phyloP scores from a whole-genome alignment of 768 basidiomycete species.

The Mycena vulgaris region DNA sequence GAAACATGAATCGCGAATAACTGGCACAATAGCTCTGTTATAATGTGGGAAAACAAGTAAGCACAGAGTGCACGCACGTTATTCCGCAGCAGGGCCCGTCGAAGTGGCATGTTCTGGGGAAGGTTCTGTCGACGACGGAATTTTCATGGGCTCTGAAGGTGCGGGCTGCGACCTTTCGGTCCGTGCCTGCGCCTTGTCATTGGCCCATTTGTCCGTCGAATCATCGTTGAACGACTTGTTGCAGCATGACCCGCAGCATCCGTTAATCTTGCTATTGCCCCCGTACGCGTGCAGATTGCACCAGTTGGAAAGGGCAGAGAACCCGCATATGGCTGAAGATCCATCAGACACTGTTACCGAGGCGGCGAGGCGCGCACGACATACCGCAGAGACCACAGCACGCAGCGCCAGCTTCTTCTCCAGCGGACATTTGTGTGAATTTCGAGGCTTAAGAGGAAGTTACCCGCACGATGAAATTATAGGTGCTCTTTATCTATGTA shows the following conservation, averaged over 20 bases:
- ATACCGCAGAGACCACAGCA: conserved; percentile 49
- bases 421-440: conserved; percentile 25
- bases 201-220: conserved; percentile 55
- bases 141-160: conserved; percentile 45
- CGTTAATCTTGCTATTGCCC: conserved; percentile 51
- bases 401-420: conserved; percentile 33
- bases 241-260: conserved; percentile 65
- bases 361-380: conserved; percentile 24
- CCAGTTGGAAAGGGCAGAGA: conserved; percentile 41
- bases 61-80: too few relatives aligned
- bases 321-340: conserved; percentile 27
- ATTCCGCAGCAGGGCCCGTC: not conserved
- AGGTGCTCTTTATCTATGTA: too few relatives aligned
- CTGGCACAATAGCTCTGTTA: too few relatives aligned
- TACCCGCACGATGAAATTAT: too few relatives aligned
- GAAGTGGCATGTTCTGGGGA: not conserved
- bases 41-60: too few relatives aligned
- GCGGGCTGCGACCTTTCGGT: conserved; percentile 41
- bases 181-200: conserved; percentile 49
- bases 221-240: conserved; percentile 62
- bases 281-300: conserved; percentile 49
- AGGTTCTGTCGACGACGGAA: too few relatives aligned
- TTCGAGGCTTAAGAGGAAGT: too few relatives aligned
- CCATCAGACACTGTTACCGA: conserved; percentile 39
- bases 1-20: too few relatives aligned